These are phyloP conservation scores for Phytomonas sp. DNA, from an alignment of 208 protist species.

Conservation along the genomic window DNA sequence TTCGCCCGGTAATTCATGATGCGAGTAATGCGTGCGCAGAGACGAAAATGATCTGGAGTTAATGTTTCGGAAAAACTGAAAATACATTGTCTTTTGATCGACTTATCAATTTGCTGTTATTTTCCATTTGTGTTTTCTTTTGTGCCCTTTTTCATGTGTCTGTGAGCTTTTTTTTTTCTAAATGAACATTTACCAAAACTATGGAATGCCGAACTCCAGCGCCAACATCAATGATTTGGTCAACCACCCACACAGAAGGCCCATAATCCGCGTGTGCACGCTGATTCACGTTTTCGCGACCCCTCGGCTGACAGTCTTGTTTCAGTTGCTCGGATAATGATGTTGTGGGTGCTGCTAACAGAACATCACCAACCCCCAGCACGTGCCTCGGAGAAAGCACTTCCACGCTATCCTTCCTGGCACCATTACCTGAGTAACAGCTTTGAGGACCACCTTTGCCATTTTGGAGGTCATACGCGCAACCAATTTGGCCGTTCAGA, in stretches of 20 bases:
- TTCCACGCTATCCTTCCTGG: not conserved
- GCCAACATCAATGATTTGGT: conserved; percentile 25
- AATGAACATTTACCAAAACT: conserved; percentile 48
- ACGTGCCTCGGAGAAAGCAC: conserved; percentile 17
- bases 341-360: conserved; percentile 14
- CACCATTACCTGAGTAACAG: not conserved
- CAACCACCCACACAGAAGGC: conserved; percentile 20
- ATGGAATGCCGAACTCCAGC: conserved; percentile 66
- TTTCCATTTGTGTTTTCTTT: not conserved
- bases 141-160: not conserved
- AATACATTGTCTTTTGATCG: not conserved
- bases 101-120: not conserved
- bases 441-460: not conserved
- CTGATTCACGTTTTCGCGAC: not conserved
- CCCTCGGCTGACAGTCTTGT: not conserved
- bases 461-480: not conserved
- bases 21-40: not conserved
- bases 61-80: not conserved
- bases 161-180: not conserved
- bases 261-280: not conserved
- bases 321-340: conserved; percentile 2
- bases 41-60: not conserved
- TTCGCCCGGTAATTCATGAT: not conserved
- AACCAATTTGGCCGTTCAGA: conserved; percentile 64
- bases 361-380: conserved; percentile 26